phyloP scores from a whole-genome alignment of 805 yeast species.

The Metschnikowia matae region DNA sequence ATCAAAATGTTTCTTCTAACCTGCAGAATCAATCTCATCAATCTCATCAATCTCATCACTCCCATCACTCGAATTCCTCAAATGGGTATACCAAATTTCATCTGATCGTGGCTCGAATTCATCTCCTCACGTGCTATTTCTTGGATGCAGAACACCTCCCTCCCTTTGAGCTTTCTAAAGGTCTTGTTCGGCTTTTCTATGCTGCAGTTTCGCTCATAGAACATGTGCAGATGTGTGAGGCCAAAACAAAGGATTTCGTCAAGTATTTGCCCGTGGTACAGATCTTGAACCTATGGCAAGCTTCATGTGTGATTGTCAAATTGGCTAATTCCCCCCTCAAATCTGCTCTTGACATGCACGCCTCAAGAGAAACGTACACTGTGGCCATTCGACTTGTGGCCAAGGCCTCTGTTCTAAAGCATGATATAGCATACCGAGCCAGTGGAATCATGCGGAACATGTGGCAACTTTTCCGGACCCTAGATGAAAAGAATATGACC shows the following conservation, averaged over 20 bases:
- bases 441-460: slow-evolving; percentile 91
- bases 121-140: slow-evolving; percentile 75
- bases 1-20: no score
- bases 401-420: slow-evolving; percentile 80
- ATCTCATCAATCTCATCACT: no score
- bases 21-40: no score
- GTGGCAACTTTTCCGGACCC: slow-evolving; percentile 79
- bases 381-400: slow-evolving; percentile 64
- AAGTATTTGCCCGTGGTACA: slow-evolving; percentile 80
- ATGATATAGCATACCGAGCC: slow-evolving; percentile 89
- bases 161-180: slow-evolving; percentile 61
- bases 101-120: slow-evolving; percentile 72
- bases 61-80: no score
- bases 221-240: slow-evolving; percentile 62
- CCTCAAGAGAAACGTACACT: slow-evolving; percentile 68
- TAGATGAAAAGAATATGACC: slow-evolving; percentile 50
- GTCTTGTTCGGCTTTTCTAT: slow-evolving; percentile 73
- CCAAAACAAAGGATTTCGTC: slow-evolving; percentile 57
- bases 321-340: slow-evolving; percentile 72
- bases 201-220: slow-evolving; percentile 69
- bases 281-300: slow-evolving; percentile 84
- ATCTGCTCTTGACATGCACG: slow-evolving; percentile 58
- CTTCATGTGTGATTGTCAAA: slow-evolving; percentile 78
- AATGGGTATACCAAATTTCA: slow-evolving; percentile 72
- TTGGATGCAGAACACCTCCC: slow-evolving; percentile 56